A percentile compares a stretch with the other conserved stretches of the same genome.
Evolutionary conservation across 495 filamentous ascomycete species (phyloP).

Genomic region (Talaromyces proteolyticus): DNA sequence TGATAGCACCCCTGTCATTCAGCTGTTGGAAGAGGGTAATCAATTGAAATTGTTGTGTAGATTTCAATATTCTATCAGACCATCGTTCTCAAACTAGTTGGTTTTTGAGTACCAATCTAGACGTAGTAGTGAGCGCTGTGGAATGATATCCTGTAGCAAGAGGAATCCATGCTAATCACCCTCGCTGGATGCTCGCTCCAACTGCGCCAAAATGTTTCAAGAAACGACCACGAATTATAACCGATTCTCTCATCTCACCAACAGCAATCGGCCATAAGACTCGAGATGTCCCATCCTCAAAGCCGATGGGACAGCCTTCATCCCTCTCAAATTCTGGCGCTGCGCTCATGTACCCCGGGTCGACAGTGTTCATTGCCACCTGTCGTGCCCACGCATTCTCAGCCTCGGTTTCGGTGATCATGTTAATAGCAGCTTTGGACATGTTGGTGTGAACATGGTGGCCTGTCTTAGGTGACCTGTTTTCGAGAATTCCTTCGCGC

Average conservation of each 20-base stretch:
- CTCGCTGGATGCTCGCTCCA: neutral
- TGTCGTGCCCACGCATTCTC: constrained; percentile 25
- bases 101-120: no score
- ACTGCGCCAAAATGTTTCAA: constrained; percentile 36
- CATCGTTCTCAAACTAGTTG: no score
- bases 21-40: no score
- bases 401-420: constrained; percentile 41
- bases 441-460: constrained; percentile 44
- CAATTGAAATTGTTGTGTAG: no score
- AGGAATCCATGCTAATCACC: no score
- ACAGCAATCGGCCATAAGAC: constrained; percentile 41
- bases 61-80: no score
- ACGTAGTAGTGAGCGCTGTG: no score
- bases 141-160: no score
- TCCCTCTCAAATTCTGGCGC: constrained; percentile 28
- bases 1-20: no score
- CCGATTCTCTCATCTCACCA: constrained; percentile 24
- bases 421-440: constrained; percentile 46
- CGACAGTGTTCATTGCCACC: constrained; percentile 42
- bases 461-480: constrained; percentile 22
- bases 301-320: constrained; percentile 31
- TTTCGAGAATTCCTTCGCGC: constrained; percentile 38
- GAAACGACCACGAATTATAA: constrained; percentile 33
- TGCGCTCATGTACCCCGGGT: constrained; percentile 45
- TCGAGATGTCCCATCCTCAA: constrained; percentile 42